phyloP scores from a whole-genome alignment of 768 basidiomycete genomes.

The Boletus sensibilis region DNA sequence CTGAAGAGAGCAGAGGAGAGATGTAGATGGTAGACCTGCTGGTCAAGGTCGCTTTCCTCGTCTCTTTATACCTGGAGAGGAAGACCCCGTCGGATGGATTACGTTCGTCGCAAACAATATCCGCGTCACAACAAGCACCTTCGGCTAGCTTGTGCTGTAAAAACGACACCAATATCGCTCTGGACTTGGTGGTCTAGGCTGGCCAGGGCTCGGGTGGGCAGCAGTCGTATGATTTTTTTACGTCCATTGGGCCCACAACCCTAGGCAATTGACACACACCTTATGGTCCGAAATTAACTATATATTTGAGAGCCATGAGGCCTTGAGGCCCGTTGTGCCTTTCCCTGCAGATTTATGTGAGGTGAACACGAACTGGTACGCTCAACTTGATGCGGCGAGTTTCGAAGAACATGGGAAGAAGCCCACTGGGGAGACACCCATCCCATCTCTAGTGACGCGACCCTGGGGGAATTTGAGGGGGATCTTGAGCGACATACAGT shows the following conservation, averaged over 20 bases:
- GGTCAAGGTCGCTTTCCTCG: not conserved
- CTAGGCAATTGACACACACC: not conserved
- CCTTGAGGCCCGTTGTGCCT: too few relatives aligned
- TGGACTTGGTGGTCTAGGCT: not conserved
- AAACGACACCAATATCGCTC: not conserved
- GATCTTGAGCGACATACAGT: not conserved
- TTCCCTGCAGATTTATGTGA: not conserved
- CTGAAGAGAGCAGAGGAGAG: not conserved
- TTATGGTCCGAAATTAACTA: too few relatives aligned
- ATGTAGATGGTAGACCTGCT: not conserved
- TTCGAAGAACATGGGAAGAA: not conserved
- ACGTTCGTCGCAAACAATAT: not conserved
- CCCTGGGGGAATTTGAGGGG: not conserved
- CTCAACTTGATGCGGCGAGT: not conserved
- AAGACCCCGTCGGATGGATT: constrained; percentile 1
- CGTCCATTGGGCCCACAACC: not conserved
- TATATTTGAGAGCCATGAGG: too few relatives aligned
- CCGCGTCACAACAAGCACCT: not conserved
- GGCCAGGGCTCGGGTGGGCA: not conserved
- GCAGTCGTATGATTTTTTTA: not conserved
- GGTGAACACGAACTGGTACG: not conserved
- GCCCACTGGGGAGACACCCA: not conserved
- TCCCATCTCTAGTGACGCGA: too few relatives aligned
- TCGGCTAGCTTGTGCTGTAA: constrained; percentile 4
- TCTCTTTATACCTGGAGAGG: constrained; percentile 14